Conservation (phyloP, 257 asterid genomes). For the Galeopsis tetrahit region DNA sequence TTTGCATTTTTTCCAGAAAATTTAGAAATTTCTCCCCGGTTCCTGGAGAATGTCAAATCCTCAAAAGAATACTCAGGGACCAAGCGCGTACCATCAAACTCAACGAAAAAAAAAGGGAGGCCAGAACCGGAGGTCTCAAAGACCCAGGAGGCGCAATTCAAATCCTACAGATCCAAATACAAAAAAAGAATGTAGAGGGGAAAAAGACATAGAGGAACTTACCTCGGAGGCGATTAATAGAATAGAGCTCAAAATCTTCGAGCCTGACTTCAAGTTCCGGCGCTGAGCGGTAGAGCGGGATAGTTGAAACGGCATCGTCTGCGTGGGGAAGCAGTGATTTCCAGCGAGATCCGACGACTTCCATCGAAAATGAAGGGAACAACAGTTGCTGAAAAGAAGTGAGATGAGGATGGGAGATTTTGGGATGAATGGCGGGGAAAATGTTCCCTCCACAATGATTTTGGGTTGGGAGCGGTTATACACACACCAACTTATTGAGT, state of each 20-base stretch:
- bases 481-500: too few species aligned
- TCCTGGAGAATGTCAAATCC: too few species aligned
- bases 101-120: too few species aligned
- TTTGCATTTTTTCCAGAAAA: too few species aligned
- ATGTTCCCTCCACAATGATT: conserved; percentile 35
- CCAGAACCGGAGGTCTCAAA: too few species aligned
- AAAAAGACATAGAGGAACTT: background rate
- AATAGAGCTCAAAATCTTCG: conserved; percentile 91
- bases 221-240: conserved; percentile 95
- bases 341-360: conserved; percentile 59
- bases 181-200: conserved; percentile 6
- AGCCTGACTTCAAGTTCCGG: conserved; percentile 89
- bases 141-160: too few species aligned
- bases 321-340: conserved; percentile 38
- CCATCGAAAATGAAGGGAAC: conserved; percentile 46
- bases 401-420: background rate
- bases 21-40: too few species aligned
- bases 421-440: conserved; percentile 63
- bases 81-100: too few species aligned
- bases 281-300: conserved; percentile 81
- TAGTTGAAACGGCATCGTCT: conserved; percentile 40
- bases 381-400: background rate
- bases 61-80: too few species aligned
- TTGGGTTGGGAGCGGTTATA: background rate
- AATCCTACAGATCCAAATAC: background rate